Base-by-base conservation (phyloP, 495 filamentous ascomycete genomes). In the Penicillium silybi region DNA sequence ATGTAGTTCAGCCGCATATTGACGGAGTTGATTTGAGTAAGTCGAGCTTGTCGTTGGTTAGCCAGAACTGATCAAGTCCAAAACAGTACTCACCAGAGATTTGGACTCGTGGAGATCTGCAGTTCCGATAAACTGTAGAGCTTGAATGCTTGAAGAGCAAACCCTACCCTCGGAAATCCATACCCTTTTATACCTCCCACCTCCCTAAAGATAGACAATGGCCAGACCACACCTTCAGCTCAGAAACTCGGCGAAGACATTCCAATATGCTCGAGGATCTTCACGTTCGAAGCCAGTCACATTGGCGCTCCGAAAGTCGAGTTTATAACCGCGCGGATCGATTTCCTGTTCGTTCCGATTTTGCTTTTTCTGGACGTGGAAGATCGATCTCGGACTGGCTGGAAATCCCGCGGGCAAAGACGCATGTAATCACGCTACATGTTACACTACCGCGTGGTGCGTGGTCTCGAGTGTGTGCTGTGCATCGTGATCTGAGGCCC, bases 1-100 rank as follows among this genome's bases (percentile, higher is more conserved):
- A 58, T 20, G 40, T 50, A 51, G 22, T 51, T 45, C 19, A 54
- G 32, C 13, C 43, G 63, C 66, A 58, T 55, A 3, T 45, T 48
- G 29, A 32, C 29, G 29, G 29, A 32, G 8, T 25, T 7, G 44
- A 27, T 45, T 42, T 35, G 15, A 44, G 16, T 13, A 34, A 22
- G 20, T 46, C 37, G 15, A 39, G 18, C 7, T 44, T 13, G 13
- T 2, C 17, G 38, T 13, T 18, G 11, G 37, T 39, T 39, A 39
- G 37, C n/a, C 18, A 39, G 6, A 19, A 11, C 7, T 2, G 6
- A 2, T 11, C 6, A 39, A 16, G 5, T 2, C 0, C 7, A 19
- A 18, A 39, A 17, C 16, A 9, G n/a, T 16, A 6, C 37, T 19
- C 13, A 39, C 37, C 2, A 19, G 18, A 19, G 37, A 19, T 5